phyloP scores from a whole-genome alignment of 2,329 filamentous ascomycete species.

The Grosmannia clavigera region DNA sequence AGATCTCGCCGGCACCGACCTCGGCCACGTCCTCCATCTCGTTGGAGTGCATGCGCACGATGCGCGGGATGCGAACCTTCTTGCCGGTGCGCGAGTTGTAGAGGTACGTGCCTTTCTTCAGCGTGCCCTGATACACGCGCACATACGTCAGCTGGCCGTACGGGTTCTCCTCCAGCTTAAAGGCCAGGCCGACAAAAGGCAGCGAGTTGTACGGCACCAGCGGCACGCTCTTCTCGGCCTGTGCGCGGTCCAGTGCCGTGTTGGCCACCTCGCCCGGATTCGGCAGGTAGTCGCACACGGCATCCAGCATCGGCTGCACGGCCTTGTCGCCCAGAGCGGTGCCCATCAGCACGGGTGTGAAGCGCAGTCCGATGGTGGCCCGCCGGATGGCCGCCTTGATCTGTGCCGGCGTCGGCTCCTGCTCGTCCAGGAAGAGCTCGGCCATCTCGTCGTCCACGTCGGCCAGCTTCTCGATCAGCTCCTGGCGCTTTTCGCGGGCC shows the following conservation, averaged over 20 bases:
- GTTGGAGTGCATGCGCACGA: conserved; percentile 98
- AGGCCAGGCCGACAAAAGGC: conserved; percentile 89
- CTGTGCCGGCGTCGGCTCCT: conserved; percentile 64
- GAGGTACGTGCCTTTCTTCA: conserved; percentile 79
- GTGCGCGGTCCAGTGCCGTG: conserved; percentile 71
- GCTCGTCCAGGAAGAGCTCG: conserved; percentile 84
- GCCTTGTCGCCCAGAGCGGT: conserved; percentile 90
- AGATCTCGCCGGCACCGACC: conserved; percentile 93
- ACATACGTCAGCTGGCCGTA: conserved; percentile 98
- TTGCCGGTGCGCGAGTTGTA: conserved; percentile 92
- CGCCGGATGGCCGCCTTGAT: conserved; percentile 87
- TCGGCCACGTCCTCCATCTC: conserved; percentile 96
- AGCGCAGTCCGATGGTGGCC: conserved; percentile 78
- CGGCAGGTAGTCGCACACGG: conserved; percentile 89
- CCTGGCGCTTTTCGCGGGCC: conserved; percentile 68
- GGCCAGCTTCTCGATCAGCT: conserved; percentile 85
- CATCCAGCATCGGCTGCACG: conserved; percentile 90
- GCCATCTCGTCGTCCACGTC: conserved; percentile 98
- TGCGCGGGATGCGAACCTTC: conserved; percentile 91
- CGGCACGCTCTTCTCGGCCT: conserved; percentile 67
- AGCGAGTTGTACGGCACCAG: conserved; percentile 87
- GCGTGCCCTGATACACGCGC: conserved; percentile 87
- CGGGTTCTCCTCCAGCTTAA: conserved; percentile 98
- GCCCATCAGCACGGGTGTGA: conserved; percentile 92
- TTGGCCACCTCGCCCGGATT: conserved; percentile 86